Base-by-base conservation (phyloP, 2,329 filamentous ascomycete genomes). In the Thermothelomyces thermophilus region DNA sequence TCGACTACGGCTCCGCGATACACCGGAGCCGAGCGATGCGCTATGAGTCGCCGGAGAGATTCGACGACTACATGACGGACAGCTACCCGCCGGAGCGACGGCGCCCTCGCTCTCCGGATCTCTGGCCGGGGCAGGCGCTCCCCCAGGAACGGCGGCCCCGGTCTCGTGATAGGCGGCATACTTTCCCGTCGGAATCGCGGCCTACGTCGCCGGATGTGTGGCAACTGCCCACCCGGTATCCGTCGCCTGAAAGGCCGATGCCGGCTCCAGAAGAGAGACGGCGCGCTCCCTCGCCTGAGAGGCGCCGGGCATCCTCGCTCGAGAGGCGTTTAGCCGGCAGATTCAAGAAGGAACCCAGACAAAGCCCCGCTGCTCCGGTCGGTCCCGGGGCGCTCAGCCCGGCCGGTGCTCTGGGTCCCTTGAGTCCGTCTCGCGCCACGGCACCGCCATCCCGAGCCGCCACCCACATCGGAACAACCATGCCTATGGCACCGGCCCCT, bases 311-410 rank as follows among this genome's bases (percentile, higher is more conserved):
- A 8, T 66, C 62, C 16, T 74, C 74, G 3, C 67, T 74, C 60
- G 74, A 78, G 49, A 70, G 71, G 39, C 71, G 75, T 19, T 67
- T 77, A 9, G 76, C 74, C 3, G 73, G 74, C 35, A 69, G 76
- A 9, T 73, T 78, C 52, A 66, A 63, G 22, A 66, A 73, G 16
- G 75, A 75, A 45, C 64, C 64, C 47, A 69, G 72, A 17, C 64
- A 66, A 34, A 64, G 53, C 51, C 64, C 52, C 61, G 17, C 55
- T 46, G 40, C 53, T 41, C 46, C 53, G 5, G 37, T 34, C 28
- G 55, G 55, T 11, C 48, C 52, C 5, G 53, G 52, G 8, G 36
- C 48, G 13, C 53, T 60, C 42, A 45, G 52, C n/a, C 35, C 54
- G 11, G 43, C 37, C 5, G 53, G 47, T 5, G 30, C 53, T 19